phyloP scores from a whole-genome alignment of 495 filamentous ascomycete species.

The Penicillium subrubescens region DNA sequence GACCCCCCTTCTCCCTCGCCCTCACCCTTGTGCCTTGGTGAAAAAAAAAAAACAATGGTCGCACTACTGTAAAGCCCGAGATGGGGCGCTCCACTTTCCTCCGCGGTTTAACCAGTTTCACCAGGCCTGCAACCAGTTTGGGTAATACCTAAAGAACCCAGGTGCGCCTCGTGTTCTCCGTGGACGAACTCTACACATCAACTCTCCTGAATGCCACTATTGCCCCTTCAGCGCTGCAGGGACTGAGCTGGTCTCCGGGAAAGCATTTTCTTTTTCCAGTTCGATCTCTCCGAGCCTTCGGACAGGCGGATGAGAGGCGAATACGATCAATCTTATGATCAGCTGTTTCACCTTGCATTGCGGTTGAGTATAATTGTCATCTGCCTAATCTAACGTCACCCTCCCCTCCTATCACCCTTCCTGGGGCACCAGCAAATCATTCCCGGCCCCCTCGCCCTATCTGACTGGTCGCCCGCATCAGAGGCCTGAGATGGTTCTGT shows the following conservation, averaged over 20 bases:
- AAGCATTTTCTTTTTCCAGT: not conserved
- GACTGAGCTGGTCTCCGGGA: not conserved
- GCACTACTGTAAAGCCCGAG: not conserved
- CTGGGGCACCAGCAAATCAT: not conserved
- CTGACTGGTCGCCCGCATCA: slow-evolving; percentile 3
- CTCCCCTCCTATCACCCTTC: slow-evolving; percentile 1
- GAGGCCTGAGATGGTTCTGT: slow-evolving; percentile 30
- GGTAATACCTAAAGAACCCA: slow-evolving; percentile 11
- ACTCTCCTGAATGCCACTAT: not conserved
- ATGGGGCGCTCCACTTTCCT: slow-evolving; percentile 5
- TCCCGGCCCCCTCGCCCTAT: slow-evolving; percentile 7
- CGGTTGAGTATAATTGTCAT: slow-evolving; percentile 14
- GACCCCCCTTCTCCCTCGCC: not conserved
- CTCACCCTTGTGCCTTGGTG: slow-evolving; percentile 2
- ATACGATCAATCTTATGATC: slow-evolving; percentile 10
- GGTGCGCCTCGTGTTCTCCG: slow-evolving; percentile 2
- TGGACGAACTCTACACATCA: slow-evolving; percentile 3
- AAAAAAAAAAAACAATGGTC: not conserved
- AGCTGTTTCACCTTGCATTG: slow-evolving; percentile 16
- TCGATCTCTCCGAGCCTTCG: not conserved
- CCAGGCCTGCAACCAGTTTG: slow-evolving; percentile 5
- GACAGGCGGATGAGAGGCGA: not conserved
- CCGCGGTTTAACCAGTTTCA: slow-evolving; percentile 3
- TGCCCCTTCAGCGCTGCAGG: not conserved
- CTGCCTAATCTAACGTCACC: slow-evolving; percentile 9